Conservation (phyloP, 2,329 filamentous ascomycete species). For the Arthrobotrys musiformis region DNA sequence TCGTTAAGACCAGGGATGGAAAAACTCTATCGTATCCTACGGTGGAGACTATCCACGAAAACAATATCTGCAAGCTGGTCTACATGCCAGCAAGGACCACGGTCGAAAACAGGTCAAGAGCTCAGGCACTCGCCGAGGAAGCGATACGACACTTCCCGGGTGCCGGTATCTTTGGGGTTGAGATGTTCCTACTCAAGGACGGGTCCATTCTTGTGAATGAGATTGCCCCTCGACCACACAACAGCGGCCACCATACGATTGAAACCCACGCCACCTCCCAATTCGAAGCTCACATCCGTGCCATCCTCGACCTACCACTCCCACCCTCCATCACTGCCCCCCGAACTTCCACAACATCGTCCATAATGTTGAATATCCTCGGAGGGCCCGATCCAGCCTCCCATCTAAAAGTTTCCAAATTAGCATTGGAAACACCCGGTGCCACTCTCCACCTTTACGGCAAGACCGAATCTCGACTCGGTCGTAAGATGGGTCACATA, state of each 20-base stretch:
- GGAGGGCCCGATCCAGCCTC: conserved; percentile 70
- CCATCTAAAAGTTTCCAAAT: conserved; percentile 71
- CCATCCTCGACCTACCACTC: conserved; percentile 79
- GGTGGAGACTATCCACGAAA: conserved; percentile 94
- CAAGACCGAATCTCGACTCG: conserved; percentile 22
- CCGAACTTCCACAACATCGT: conserved; percentile 65
- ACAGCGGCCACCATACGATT: conserved; percentile 95
- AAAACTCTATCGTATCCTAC: conserved; percentile 78
- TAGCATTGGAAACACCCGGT: conserved; percentile 70
- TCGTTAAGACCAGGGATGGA: conserved; percentile 83
- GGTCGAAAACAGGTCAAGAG: conserved; percentile 70
- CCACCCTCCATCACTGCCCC: conserved; percentile 66
- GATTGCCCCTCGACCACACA: conserved; percentile 84
- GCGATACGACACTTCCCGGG: conserved; percentile 84
- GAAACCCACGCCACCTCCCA: conserved; percentile 90
- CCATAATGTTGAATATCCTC: conserved; percentile 69
- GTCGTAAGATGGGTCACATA: conserved; percentile 46
- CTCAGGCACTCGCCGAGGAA: conserved; percentile 79
- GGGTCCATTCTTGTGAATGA: conserved; percentile 81
- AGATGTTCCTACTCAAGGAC: conserved; percentile 87
- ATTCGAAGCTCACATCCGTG: conserved; percentile 87
- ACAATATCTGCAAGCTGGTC: conserved; percentile 92
- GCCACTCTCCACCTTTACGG: conserved; percentile 83
- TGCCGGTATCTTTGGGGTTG: conserved; percentile 93
- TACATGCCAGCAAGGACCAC: conserved; percentile 84